Conservation (phyloP, 768 basidiomycete species). For the Panaeolus cyanescens region DNA sequence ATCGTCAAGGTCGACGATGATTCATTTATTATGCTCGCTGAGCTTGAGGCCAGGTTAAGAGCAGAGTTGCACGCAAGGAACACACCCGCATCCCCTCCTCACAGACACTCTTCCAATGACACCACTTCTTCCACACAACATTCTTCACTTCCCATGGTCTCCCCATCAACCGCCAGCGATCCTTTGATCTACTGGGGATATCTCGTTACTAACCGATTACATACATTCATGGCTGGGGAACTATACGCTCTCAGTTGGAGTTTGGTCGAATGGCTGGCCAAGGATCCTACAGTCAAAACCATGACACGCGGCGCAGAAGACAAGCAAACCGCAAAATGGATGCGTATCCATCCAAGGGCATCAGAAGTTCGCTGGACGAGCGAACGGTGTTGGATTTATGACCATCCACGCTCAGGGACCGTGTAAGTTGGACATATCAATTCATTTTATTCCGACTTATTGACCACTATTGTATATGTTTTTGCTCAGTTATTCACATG, state of each 20-base stretch:
- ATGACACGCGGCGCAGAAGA: constrained; percentile 86
- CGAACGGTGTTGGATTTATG: constrained; percentile 97
- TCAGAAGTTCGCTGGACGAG: constrained; percentile 84
- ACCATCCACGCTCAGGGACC: constrained; percentile 92
- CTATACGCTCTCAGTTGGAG: constrained; percentile 89
- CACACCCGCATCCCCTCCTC: background rate
- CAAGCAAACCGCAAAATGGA: constrained; percentile 92
- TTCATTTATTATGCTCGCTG: constrained; percentile 92
- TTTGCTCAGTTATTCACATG: constrained; percentile 78
- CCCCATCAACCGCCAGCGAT: constrained; percentile 41
- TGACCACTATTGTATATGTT: constrained; percentile 11
- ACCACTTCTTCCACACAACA: constrained; percentile 1
- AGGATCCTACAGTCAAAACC: constrained; percentile 65
- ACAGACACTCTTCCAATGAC: background rate
- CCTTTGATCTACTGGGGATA: constrained; percentile 89
- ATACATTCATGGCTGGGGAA: constrained; percentile 95
- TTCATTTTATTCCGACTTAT: constrained; percentile 3
- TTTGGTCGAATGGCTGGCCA: constrained; percentile 85
- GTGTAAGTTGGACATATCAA: constrained; percentile 59
- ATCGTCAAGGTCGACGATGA: constrained; percentile 96
- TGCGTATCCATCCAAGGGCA: constrained; percentile 80
- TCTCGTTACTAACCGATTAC: constrained; percentile 84
- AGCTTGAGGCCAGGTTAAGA: constrained; percentile 88
- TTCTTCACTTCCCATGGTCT: constrained; percentile 11
- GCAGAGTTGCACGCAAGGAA: constrained; percentile 58